These are phyloP conservation scores for Boletus sp. DNA, from an alignment of 768 basidiomycete genomes.

Conservation along the genomic window DNA sequence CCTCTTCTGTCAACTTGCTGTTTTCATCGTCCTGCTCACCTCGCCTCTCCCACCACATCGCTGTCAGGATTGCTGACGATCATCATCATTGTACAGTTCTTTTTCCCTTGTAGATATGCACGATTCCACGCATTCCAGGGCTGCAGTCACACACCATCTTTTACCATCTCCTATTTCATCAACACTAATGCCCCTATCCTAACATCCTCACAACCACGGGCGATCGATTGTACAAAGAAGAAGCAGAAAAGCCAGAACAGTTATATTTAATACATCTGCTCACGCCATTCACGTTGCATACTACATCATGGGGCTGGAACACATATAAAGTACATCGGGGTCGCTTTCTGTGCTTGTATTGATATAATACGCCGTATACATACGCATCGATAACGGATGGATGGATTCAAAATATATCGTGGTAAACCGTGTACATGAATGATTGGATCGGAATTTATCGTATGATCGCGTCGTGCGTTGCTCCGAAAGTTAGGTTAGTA, in stretches of 20 bases:
- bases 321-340: background rate
- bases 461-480: background rate
- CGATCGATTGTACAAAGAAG: slow-evolving; percentile 11
- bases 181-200: background rate
- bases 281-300: slow-evolving; percentile 2
- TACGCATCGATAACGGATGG: background rate
- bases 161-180: slow-evolving; percentile 6
- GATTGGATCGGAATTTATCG: background rate
- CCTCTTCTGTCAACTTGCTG: background rate
- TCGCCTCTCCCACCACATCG: background rate
- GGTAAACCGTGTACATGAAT: background rate
- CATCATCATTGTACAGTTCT: background rate
- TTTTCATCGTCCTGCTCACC: background rate
- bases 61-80: background rate
- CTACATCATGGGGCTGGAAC: slow-evolving; percentile 2
- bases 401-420: background rate
- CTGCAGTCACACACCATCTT: slow-evolving; percentile 11
- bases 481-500: too few species aligned
- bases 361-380: background rate
- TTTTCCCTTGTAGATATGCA: slow-evolving; percentile 10
- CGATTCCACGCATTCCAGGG: background rate
- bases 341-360: background rate
- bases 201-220: background rate
- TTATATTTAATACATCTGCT: slow-evolving; percentile 5
- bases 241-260: slow-evolving; percentile 1